Evolutionary conservation across 140 eudicot genomes (phyloP).

Genomic region (Cichorium intybus): DNA sequence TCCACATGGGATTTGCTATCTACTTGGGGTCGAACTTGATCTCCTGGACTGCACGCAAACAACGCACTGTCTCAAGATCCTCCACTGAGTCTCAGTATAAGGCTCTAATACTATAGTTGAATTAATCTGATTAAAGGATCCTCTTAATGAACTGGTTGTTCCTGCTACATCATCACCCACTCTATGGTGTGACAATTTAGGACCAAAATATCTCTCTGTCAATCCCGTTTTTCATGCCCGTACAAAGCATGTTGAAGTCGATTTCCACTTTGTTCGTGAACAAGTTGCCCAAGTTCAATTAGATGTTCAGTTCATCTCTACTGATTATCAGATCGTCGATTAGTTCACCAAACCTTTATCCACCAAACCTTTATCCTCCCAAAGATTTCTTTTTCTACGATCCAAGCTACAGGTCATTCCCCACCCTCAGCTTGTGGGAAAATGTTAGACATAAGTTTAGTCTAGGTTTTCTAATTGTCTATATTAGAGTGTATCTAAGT

Average conservation of each 20-base stretch:
- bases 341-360: background rate
- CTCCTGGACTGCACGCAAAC: background rate
- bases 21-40: background rate
- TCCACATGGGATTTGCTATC: background rate
- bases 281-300: background rate
- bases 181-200: background rate
- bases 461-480: background rate
- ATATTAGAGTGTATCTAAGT: background rate
- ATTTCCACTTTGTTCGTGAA: background rate
- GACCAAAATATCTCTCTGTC: background rate
- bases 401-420: background rate
- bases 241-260: background rate
- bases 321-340: background rate
- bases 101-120: background rate
- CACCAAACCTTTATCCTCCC: background rate
- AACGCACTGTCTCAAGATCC: background rate
- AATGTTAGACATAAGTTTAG: background rate
- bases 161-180: background rate
- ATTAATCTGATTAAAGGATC: background rate
- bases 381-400: background rate
- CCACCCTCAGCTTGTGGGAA: background rate
- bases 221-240: background rate
- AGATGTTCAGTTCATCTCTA: background rate
- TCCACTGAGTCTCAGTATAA: background rate
- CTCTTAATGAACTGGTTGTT: background rate